Base-by-base conservation (phyloP, 1,139 yeast genomes). In the Yamadazyma siamensis region DNA sequence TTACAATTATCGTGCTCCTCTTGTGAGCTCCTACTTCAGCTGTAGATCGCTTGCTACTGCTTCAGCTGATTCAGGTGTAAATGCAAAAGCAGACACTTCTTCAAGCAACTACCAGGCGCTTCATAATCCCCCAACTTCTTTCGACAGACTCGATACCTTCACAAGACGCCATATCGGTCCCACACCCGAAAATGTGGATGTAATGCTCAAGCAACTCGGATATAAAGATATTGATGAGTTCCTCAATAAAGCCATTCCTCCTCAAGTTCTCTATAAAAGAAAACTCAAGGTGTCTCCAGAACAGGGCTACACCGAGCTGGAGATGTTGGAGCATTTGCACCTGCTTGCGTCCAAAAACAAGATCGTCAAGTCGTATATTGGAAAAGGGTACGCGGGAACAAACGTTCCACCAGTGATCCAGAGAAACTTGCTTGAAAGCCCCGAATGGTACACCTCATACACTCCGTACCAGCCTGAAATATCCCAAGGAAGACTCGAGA, bases 381-480 rank as follows among this genome's bases (percentile, higher is more conserved):
- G 98, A 40, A 85, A 85, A 56, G 98, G 98, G 26, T 91, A 91
- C 60, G 85, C 86, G 47, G 95, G 95, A 33, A 89, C 97, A 2
- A 69, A 74, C 35, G 70, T 87, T 25, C 98, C 98, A 0, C 84
- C 95, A 4, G 96, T 89, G 25, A 85, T 91, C 48, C 95, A 86
- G 65, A 77, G 98, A 56, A 91, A 91, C 53, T 61, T 91, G 38
- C 67, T 91, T 39, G 98, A 91, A 59, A 78, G 82, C 41, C 98
- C 98, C 12, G 96, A 87, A 55, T 91, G 98, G 98, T 91, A 91
- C 65, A 91, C 98, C 21, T 86, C 96, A 0, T 91, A 91, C 57
- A 91, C 98, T 17, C 98, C 98, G 21, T 91, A 91, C 56, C 98
- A 91, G 63, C 96, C 98, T 2, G 98, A 91, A 59, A 89, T 91